These are phyloP conservation scores for Moniliella sp. DNA, from an alignment of 1,284 basidiomycete genomes.

Conservation along the genomic window DNA sequence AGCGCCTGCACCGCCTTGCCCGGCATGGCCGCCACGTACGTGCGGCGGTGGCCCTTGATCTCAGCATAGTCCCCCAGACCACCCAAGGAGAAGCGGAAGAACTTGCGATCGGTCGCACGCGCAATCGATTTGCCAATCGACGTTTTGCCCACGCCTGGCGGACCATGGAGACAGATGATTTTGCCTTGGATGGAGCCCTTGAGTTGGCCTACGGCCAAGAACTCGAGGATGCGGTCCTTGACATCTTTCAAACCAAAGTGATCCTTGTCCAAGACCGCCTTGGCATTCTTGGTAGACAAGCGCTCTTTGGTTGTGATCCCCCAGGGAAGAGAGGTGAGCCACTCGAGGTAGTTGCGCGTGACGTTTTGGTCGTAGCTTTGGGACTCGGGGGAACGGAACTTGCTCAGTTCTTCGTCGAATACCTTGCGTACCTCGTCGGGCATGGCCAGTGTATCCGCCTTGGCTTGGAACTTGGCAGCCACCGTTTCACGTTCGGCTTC, in stretches of 20 bases:
- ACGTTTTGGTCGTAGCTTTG: slow-evolving; percentile 65
- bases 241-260: slow-evolving; percentile 85
- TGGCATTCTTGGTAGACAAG: slow-evolving; percentile 67
- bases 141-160: slow-evolving; percentile 90
- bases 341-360: slow-evolving; percentile 40
- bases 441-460: slow-evolving; percentile 69
- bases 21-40: slow-evolving; percentile 72
- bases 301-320: slow-evolving; percentile 83
- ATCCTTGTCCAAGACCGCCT: slow-evolving; percentile 71
- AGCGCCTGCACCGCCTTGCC: slow-evolving; percentile 94
- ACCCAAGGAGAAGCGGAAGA: slow-evolving; percentile 90
- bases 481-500: slow-evolving; percentile 89
- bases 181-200: slow-evolving; percentile 91
- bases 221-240: slow-evolving; percentile 91
- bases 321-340: slow-evolving; percentile 69
- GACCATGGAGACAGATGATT: slow-evolving; percentile 86
- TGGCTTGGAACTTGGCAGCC: slow-evolving; percentile 78
- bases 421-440: slow-evolving; percentile 72
- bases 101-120: slow-evolving; percentile 61
- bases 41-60: slow-evolving; percentile 92
- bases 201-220: slow-evolving; percentile 88
- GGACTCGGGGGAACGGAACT: slow-evolving; percentile 69
- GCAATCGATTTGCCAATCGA: slow-evolving; percentile 71
- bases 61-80: slow-evolving; percentile 91
- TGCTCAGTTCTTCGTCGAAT: slow-evolving; percentile 90